Evolutionary conservation across 1,284 basidiomycete species (phyloP), one percentile per base, ranked within the genome.

Genomic region (Cryptococcus floricola): DNA sequence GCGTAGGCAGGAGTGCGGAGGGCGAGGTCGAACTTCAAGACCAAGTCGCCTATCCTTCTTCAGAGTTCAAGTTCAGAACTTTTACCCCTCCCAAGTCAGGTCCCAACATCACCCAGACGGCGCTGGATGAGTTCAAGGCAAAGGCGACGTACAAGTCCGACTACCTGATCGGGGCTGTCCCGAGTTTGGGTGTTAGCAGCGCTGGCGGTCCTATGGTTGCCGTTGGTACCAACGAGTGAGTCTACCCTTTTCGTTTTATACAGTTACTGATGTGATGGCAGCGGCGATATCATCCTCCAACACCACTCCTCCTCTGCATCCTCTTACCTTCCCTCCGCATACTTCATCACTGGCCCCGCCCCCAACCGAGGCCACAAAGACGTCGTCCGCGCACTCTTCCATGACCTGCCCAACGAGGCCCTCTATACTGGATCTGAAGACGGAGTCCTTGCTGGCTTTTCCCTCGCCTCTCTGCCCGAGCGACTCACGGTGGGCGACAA

Each of bases 381-480:
- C 59, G 75, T 78, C 27, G 68, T 78, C 43, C 66, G 75, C n/a
- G 62, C 66, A 34, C 50, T 77, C 45, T 73, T 69, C 56, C 73
- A 78, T 59, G 73, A 75, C 46, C 25, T 65, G 12, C n/a, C 52
- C 13, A 73, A 73, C 53, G 68, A 75, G 53, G 75, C 70, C 9
- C 51, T 78, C 6, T 78, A 76, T 62, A 78, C 76, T 1, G 77
- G 77, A 1, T 74, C 70, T 5, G 76, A 78, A 63, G 76, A 78
- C 56, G 74, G 74, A 9, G 69, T 78, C 4, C 62, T 78, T 10
- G 72, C 70, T 14, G 74, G 76, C 9, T 78, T 77, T 75, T 69
- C 65, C n/a, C 59, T 78, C 4, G 59, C 65, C 9, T 59, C 64
- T 25, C 51, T 76, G 14, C 62, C 68, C 6, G 56, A 53, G 5